Evolutionary conservation across 768 basidiomycete genomes (phyloP), one percentile per base, ranked within the genome.

Genomic region (Leccinum uliginosum): DNA sequence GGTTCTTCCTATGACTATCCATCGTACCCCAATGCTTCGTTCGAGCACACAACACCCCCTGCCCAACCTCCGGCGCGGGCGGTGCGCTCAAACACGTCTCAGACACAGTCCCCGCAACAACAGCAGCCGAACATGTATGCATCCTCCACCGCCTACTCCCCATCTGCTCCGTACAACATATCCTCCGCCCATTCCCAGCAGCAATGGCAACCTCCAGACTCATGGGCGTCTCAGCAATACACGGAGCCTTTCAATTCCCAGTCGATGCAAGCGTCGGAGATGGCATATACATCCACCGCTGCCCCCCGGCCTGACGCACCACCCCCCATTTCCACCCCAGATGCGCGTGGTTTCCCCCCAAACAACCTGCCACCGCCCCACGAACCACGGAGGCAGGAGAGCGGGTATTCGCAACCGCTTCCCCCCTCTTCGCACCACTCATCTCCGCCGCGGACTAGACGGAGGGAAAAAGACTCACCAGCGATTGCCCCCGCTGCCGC

Each of bases 1-100:
- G 67, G 72, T 35, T 74, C 74, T 54, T 62, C 74, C 56, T 86
- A 87, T 66, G 80, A 80, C 60, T 84, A 83, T 67, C 49, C 78
- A 29, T 68, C 76, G 54, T 79, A 81, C 57, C 70, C 66, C 26
- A 62, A 65, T 27, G 57, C 71, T 8, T 60, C 71, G 4, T 71
- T 62, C 49, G 68, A 67, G 45, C 58, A 58, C 10, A 48, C 63
- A 6, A 65, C 65, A 48, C 66, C 67, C 56, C 57, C 65, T 55
- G 53, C 69, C 61, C 74, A 66, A 55, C 58, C 64, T n/a, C 61
- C 67, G 59, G 67, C 61, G 56, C 77, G 66, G 26, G 19, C 61
- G 40, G 64, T 62, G 56, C 69, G 65, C 58, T 60, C 71, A 32
- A 61, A 59, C 58, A 62, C 74, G 52, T 66, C 72, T 47, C 72